Percentiles rank a stretch among this genome's conserved stretches.
Conservation (phyloP, 345 rosid genomes). For the Salix viminalis region DNA sequence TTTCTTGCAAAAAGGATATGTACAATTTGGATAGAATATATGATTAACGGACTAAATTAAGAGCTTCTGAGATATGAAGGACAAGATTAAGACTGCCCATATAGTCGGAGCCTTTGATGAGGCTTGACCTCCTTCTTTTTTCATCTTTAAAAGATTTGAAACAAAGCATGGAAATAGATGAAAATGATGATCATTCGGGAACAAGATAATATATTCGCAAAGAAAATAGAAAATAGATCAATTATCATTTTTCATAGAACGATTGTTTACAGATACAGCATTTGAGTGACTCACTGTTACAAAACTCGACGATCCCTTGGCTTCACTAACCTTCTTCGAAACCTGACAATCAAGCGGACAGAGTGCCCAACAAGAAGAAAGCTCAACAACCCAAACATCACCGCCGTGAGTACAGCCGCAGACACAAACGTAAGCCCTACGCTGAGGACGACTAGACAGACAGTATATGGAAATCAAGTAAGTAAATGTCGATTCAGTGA, state of each 20-base stretch:
- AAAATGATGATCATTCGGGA: too few species aligned
- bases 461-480: background rate
- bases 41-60: too few species aligned
- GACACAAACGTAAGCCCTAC: background rate
- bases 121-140: too few species aligned
- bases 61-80: too few species aligned
- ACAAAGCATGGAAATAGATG: too few species aligned
- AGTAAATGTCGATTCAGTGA: constrained; percentile 17
- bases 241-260: too few species aligned
- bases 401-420: background rate
- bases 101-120: too few species aligned
- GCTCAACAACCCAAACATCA: background rate
- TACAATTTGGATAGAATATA: background rate
- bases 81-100: too few species aligned
- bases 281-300: background rate
- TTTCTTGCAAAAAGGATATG: background rate
- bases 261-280: background rate
- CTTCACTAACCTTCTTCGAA: background rate
- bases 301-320: background rate
- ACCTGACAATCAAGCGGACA: background rate
- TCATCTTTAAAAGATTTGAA: too few species aligned
- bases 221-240: too few species aligned
- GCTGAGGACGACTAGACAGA: background rate
- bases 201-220: background rate
- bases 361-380: background rate